These are phyloP conservation scores for Diatrype stigma DNA, from an alignment of 2,329 filamentous ascomycete genomes.

Conservation along the genomic window DNA sequence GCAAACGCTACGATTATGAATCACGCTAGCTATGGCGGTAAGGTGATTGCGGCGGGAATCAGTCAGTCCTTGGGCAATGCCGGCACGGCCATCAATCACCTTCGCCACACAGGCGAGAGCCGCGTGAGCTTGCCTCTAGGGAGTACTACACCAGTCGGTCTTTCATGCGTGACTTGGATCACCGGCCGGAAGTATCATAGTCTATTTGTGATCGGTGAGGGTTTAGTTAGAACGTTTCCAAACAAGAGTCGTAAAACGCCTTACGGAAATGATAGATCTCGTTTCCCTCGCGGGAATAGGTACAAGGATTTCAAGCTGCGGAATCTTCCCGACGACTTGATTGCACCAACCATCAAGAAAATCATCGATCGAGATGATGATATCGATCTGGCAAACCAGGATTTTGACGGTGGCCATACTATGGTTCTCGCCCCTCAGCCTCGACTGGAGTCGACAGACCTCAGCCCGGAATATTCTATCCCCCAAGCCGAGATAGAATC, in stretches of 20 bases:
- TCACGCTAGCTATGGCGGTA: constrained; percentile 65
- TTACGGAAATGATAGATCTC: constrained; percentile 48
- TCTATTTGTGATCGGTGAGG: constrained; percentile 62
- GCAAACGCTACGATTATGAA: constrained; percentile 47
- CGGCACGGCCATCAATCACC: constrained; percentile 63
- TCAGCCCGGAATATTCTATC: constrained; percentile 58
- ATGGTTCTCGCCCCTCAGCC: constrained; percentile 44
- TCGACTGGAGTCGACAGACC: constrained; percentile 34
- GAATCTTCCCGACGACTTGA: constrained; percentile 53
- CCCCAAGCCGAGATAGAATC: constrained; percentile 88
- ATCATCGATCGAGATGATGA: constrained; percentile 55
- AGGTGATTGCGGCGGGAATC: constrained; percentile 68
- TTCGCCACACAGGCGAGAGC: constrained; percentile 72
- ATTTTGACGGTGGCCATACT: constrained; percentile 51
- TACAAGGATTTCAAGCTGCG: constrained; percentile 66
- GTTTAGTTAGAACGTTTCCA: constrained; percentile 62
- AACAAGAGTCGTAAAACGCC: constrained; percentile 52
- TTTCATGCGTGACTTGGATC: constrained; percentile 62
- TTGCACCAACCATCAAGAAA: constrained; percentile 53
- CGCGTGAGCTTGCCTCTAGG: constrained; percentile 64
- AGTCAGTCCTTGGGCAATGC: constrained; percentile 71
- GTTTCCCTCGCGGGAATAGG: constrained; percentile 51
- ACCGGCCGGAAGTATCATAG: constrained; percentile 57
- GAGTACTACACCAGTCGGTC: constrained; percentile 45
- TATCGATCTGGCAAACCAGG: constrained; percentile 48